These are phyloP conservation scores for Phytophthora tentaculata DNA, from an alignment of 352 stramenopile genomes.

Conservation along the genomic window DNA sequence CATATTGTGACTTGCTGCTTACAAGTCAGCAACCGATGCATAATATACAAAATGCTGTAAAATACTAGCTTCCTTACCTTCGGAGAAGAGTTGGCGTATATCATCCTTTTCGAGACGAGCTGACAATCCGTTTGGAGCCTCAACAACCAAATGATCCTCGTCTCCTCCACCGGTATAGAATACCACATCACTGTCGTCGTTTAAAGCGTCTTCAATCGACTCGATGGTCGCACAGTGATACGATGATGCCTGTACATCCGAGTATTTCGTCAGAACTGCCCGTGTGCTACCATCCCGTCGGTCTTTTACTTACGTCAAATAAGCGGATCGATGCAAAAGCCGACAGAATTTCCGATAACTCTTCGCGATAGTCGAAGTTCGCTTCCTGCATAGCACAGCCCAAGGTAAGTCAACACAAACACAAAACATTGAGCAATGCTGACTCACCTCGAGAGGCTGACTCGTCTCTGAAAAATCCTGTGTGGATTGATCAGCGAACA, in stretches of 20 bases:
- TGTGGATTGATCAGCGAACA: constrained; percentile 36
- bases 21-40: no score
- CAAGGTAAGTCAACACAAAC: background rate
- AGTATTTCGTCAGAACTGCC: constrained; percentile 4
- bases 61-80: constrained; percentile 37
- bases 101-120: constrained; percentile 36
- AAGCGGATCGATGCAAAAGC: constrained; percentile 45
- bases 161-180: constrained; percentile 51
- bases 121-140: constrained; percentile 44
- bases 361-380: constrained; percentile 50
- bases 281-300: no score
- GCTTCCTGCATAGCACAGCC: constrained; percentile 21
- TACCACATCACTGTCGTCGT: constrained; percentile 41
- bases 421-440: background rate
- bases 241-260: constrained; percentile 33
- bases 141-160: constrained; percentile 40
- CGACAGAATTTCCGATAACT: constrained; percentile 56
- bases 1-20: constrained; percentile 18
- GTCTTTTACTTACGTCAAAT: constrained; percentile 53
- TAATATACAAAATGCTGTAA: no score
- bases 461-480: constrained; percentile 35
- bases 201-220: constrained; percentile 42
- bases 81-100: constrained; percentile 34
- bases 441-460: constrained; percentile 34
- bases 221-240: constrained; percentile 40